Evolutionary conservation across 257 asterid species (phyloP), one percentile per base, ranked within the genome.

Genomic region (Catharanthus roseus): DNA sequence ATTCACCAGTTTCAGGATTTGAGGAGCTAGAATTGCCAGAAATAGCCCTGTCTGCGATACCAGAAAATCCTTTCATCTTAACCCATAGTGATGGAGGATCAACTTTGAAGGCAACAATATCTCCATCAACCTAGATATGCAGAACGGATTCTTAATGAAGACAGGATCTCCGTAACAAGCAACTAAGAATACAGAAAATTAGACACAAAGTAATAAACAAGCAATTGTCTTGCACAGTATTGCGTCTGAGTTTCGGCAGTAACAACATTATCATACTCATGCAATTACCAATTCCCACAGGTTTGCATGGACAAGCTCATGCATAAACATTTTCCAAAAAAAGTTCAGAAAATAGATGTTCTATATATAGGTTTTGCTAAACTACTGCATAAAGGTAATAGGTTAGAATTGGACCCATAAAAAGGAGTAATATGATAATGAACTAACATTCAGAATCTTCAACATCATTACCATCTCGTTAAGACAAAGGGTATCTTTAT

Each of bases 71-170:
- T 74, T 81, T 81, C 79, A 77, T 81, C 75, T 74, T 81, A 28
- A 64, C 21, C 85, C 85, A 81, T 49, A 69, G 53, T 11, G 90
- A 85, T 26, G 95, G 95, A 64, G 88, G 87, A 70, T 93, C 96
- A 68, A 93, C 79, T 82, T 74, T 85, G 69, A 93, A 72, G 45
- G 90, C 97, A 65, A 93, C 96, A 50, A 72, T 76, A 75, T 93
- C 97, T 70, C 97, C 98, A 75, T 93, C 97, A 79, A 88, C 77
- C 98, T 93, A 62, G 77, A 83, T 67, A 36, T 83, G 74, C 29
- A 60, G 56, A 47, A 53, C 7, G 8, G 12, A 29, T 41, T 21
- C 19, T 51, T 54, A 7, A 39, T 16, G 47, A 72, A 39, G 38
- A 21, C 54, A 23, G 26, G 26, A 34, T 26, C 44, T 28, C 19